Evolutionary conservation across 129 eudicot species (phyloP), one percentile per base, ranked within the genome.

Genomic region (Sambucus nigra): DNA sequence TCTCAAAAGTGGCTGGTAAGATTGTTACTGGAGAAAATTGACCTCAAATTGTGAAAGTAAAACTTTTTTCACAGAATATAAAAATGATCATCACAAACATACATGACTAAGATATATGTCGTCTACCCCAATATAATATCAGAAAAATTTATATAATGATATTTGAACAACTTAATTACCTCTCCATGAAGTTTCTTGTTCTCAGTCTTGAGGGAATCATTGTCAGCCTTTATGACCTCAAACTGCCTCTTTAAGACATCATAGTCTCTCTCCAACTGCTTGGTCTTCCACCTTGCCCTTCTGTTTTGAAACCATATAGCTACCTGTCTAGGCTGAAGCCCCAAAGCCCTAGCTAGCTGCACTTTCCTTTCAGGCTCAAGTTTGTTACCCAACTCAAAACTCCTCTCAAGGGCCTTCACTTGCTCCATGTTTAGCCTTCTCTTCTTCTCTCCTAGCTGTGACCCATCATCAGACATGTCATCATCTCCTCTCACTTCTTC

Each of bases 241-340:
- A 80, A 68, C 23, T 88, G 94, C 61, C 80, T 74, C 78, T 88
- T 88, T 53, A 88, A 68, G 47, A 80, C 64, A 41, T 76, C 76
- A 68, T 80, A 88, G 49, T 83, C 94, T 72, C 59, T 87, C 66
- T 87, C 96, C 54, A 87, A 60, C 29, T 87, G 94, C 64, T 88
- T 88, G 16, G 94, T 88, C 76, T 88, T 88, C 87, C 83, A 88
- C 27, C 96, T 63, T 12, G 96, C 96, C 71, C 96, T 77, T 45
- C 96, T 58, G 66, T 88, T 88, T 19, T 88, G 96, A 44, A 88
- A 88, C 96, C 96, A 88, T 18, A 88, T 88, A 9, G 96, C 94
- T 25, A 88, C 79, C 56, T 88, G 96, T 41, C 94, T 64, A 1
- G 96, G 94, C 51, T 88, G 96, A 69, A 88, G 61, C 54, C 87